Conservation (phyloP, 1,284 basidiomycete genomes). For the Leccinum proliferum region DNA sequence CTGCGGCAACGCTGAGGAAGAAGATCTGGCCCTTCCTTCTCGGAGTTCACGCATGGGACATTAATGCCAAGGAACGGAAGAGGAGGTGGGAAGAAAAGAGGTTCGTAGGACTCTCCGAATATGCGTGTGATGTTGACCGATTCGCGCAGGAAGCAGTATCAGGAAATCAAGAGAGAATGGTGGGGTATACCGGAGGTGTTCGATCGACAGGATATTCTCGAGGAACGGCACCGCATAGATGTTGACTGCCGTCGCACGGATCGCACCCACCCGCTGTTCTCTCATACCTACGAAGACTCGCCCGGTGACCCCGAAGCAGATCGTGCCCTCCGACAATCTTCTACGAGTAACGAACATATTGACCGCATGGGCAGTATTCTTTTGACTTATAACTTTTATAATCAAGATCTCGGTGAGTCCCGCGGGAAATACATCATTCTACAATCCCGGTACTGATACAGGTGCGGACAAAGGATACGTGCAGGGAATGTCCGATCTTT, state of each 20-base stretch:
- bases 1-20: slow-evolving; percentile 50
- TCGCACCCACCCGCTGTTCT: slow-evolving; percentile 83
- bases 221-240: slow-evolving; percentile 86
- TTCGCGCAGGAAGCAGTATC: slow-evolving; percentile 57
- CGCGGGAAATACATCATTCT: slow-evolving; percentile 19
- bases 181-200: slow-evolving; percentile 76
- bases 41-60: slow-evolving; percentile 79
- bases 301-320: slow-evolving; percentile 43
- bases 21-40: slow-evolving; percentile 90
- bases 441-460: slow-evolving; percentile 15
- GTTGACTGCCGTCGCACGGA: slow-evolving; percentile 99
- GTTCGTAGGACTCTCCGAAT: slow-evolving; percentile 34
- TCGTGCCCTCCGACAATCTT: slow-evolving; percentile 45
- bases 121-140: slow-evolving; percentile 13
- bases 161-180: slow-evolving; percentile 72
- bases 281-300: slow-evolving; percentile 36
- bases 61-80: slow-evolving; percentile 48
- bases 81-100: slow-evolving; percentile 58
- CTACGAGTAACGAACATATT: slow-evolving; percentile 81
- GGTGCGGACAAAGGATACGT: slow-evolving; percentile 63
- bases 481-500: slow-evolving; percentile 97
- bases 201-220: slow-evolving; percentile 70
- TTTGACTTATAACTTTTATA: slow-evolving; percentile 90
- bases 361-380: slow-evolving; percentile 76
- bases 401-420: slow-evolving; percentile 77